A percentile compares a stretch with the other conserved stretches of the same genome.
Conservation (phyloP, 176 grass and related monocot species). For the Oryza australiensis region DNA sequence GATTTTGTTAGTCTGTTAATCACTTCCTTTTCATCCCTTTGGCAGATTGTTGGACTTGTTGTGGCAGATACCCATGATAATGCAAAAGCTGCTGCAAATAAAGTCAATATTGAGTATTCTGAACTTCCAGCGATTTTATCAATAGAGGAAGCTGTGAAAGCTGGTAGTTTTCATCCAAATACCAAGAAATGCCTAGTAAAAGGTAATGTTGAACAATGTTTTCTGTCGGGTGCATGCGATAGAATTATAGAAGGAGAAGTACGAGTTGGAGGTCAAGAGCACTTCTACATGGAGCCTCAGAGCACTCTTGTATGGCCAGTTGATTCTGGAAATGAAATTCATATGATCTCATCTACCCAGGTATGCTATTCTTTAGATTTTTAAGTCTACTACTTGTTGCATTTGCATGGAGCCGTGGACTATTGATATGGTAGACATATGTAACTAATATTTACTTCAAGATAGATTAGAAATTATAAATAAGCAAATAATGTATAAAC, state of each 20-base stretch:
- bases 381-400: not conserved
- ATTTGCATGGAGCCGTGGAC: not conserved
- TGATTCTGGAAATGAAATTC: slow-evolving; percentile 96
- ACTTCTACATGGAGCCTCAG: slow-evolving; percentile 97
- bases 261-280: slow-evolving; percentile 85
- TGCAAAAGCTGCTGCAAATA: slow-evolving; percentile 80
- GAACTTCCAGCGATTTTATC: slow-evolving; percentile 88
- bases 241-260: slow-evolving; percentile 77
- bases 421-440: not conserved
- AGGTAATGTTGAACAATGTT: slow-evolving; percentile 81
- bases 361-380: slow-evolving; percentile 51
- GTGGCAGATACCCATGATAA: slow-evolving; percentile 98
- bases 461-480: not conserved
- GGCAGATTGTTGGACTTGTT: slow-evolving; percentile 86
- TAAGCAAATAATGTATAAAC: not conserved
- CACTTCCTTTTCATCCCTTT: slow-evolving; percentile 33
- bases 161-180: slow-evolving; percentile 80
- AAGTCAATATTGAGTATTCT: slow-evolving; percentile 73
- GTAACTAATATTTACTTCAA: not conserved
- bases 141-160: slow-evolving; percentile 73
- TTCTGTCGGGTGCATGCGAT: slow-evolving; percentile 58
- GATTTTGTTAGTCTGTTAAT: slow-evolving; percentile 3
- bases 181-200: slow-evolving; percentile 66
- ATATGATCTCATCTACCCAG: slow-evolving; percentile 98
- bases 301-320: slow-evolving; percentile 82